Evolutionary conservation across 1,284 basidiomycete species (phyloP).

Genomic region (Amylostereum areolatum): DNA sequence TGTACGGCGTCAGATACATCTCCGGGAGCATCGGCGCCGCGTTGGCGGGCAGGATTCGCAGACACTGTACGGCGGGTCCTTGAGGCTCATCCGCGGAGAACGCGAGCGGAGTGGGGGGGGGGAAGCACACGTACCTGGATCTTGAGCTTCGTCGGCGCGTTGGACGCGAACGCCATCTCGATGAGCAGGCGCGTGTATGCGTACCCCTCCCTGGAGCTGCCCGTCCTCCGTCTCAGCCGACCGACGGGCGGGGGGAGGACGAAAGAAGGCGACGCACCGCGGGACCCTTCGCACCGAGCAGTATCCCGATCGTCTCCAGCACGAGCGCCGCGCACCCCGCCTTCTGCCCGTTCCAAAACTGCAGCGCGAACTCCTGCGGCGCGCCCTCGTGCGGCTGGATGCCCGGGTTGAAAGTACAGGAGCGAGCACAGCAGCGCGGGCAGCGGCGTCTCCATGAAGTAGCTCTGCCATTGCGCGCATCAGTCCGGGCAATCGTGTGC

Average conservation of each 20-base stretch:
- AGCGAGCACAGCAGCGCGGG: slow-evolving; percentile 79
- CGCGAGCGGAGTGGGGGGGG: not conserved
- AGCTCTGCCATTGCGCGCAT: slow-evolving; percentile 56
- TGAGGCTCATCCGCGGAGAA: not conserved
- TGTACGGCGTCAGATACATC: slow-evolving; percentile 65
- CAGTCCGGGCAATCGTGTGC: not conserved
- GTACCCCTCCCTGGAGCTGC: slow-evolving; percentile 52
- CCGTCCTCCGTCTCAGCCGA: too few relatives aligned
- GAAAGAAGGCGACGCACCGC: slow-evolving; percentile 40
- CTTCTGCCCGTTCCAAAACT: slow-evolving; percentile 96
- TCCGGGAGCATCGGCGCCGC: slow-evolving; percentile 57
- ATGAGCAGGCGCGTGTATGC: slow-evolving; percentile 80
- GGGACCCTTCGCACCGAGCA: slow-evolving; percentile 67
- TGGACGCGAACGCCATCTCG: slow-evolving; percentile 87
- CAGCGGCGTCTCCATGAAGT: slow-evolving; percentile 90
- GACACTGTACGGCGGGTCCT: slow-evolving; percentile 35
- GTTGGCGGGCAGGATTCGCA: slow-evolving; percentile 60
- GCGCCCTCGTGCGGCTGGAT: slow-evolving; percentile 75
- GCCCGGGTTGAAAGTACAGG: slow-evolving; percentile 82
- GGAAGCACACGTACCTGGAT: slow-evolving; percentile 52
- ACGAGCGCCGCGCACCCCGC: slow-evolving; percentile 72
- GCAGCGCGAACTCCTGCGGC: slow-evolving; percentile 90
- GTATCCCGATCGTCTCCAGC: slow-evolving; percentile 74
- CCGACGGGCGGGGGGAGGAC: not conserved
- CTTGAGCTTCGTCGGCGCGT: slow-evolving; percentile 85